These are phyloP conservation scores for Acidomyces sp. DNA, from an alignment of 495 filamentous ascomycete genomes.

Conservation along the genomic window DNA sequence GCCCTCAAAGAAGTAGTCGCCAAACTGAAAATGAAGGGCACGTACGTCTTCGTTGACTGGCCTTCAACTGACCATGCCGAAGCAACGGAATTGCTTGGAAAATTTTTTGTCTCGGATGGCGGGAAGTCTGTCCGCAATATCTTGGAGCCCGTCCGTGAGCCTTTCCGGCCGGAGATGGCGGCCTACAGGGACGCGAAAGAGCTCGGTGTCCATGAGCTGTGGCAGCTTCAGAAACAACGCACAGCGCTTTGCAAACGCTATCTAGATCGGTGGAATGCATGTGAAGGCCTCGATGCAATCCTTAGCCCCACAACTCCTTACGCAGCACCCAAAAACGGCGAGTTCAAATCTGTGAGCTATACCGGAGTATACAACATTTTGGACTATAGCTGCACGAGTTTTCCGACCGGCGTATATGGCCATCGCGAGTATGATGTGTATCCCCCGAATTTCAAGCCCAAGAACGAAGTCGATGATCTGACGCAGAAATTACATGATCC, in stretches of 20 bases:
- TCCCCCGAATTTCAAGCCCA: slow-evolving; percentile 6
- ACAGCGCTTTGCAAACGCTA: slow-evolving; percentile 24
- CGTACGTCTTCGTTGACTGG: slow-evolving; percentile 56
- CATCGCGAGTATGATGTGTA: slow-evolving; percentile 22
- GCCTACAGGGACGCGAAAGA: slow-evolving; percentile 21
- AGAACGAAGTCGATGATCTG: slow-evolving; percentile 10
- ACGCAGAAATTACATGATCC: slow-evolving; percentile 9
- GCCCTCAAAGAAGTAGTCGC: slow-evolving; percentile 43
- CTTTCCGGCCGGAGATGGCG: slow-evolving; percentile 31
- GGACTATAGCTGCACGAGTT: slow-evolving; percentile 25
- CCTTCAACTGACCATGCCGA: slow-evolving; percentile 36
- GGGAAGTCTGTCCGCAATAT: slow-evolving; percentile 24
- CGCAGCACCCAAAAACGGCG: slow-evolving; percentile 20
- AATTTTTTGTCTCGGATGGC: slow-evolving; percentile 29
- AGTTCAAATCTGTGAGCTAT: slow-evolving; percentile 26
- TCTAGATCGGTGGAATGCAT: slow-evolving; percentile 25
- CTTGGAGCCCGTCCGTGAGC: slow-evolving; percentile 23
- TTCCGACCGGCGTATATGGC: slow-evolving; percentile 23
- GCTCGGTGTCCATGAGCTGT: slow-evolving; percentile 24
- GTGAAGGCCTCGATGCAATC: slow-evolving; percentile 26
- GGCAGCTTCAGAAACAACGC: slow-evolving; percentile 27
- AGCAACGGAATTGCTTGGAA: slow-evolving; percentile 17
- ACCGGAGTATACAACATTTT: slow-evolving; percentile 28
- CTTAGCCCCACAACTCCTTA: slow-evolving; percentile 27
- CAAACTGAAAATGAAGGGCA: slow-evolving; percentile 37